Base-by-base conservation (phyloP, 148 eudicot species). In the Limonium bicolor region DNA sequence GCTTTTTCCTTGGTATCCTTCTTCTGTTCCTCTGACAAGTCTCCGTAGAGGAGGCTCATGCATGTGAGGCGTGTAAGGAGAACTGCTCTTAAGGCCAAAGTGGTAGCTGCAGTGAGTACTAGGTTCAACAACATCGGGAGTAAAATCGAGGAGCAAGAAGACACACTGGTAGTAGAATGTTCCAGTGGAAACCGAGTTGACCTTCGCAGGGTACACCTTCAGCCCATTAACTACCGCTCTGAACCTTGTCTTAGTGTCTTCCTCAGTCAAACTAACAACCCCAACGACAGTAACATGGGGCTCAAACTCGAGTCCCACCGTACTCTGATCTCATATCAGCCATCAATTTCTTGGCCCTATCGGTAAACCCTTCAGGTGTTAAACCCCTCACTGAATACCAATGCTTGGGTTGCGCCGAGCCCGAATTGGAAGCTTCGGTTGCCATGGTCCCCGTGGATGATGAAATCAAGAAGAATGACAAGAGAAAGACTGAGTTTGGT, bases 241-340 rank as follows among this genome's bases (percentile, higher is more conserved):
- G 14, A 48, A 48, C 38, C 36, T 31, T 17, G 29, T 20, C 25
- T 13, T 2, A 1, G 51, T 38, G 1, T 48, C 51, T 11, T 48
- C 27, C 20, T 48, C 38, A 1, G 51, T 48, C 51, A 48, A 20
- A 28, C 12, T 11, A 38, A 32, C 32, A 32, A 32, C 34, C 15
- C 51, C 51, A 17, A 48, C 51, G 21, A 48, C 51, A 2, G 51
- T 48, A 12, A 48, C 7, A 17, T 48, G 51, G 27, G 51, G 51
- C 27, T 48, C 51, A 6, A 48, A 20, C 24, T 48, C 38, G 6
- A 38, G 51, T n/a, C 25, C 51, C 51, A 32, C 51, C 51, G 27
- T 25, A 48, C 38, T 27, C 51, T 5, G 38, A 11, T 13, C 38
- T 19, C 16, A 48, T 24, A 17, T 26, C 38, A 17, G 29, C 19